Evolutionary conservation across 192 early-diverging fungal genomes (phyloP).

Genomic region (Umbelopsis isabellina): DNA sequence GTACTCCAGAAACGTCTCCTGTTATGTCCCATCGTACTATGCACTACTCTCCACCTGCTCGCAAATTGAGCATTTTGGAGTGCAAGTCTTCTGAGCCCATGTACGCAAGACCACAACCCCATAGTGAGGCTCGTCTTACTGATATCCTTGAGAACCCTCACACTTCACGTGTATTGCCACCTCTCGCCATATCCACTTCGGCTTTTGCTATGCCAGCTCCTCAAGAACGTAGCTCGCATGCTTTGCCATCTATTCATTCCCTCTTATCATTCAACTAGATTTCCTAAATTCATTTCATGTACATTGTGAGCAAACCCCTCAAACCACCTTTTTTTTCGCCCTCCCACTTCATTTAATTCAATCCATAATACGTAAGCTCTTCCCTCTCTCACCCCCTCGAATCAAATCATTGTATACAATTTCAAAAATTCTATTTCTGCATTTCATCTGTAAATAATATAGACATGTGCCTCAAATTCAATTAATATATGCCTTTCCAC

Average conservation of each 20-base stretch:
- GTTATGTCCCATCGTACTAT: conserved; percentile 34
- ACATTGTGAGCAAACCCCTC: neutral
- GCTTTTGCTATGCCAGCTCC: conserved; percentile 17
- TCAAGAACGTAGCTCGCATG: neutral
- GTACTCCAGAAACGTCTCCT: conserved; percentile 56
- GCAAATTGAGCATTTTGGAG: conserved; percentile 34
- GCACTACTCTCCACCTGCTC: neutral
- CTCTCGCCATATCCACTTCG: conserved; percentile 30
- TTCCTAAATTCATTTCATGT: neutral
- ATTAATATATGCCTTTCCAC: too few species aligned
- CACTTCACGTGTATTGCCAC: conserved; percentile 39
- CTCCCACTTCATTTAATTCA: neutral
- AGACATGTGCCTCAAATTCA: too few species aligned
- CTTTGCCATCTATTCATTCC: conserved; percentile 29
- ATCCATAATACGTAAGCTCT: too few species aligned
- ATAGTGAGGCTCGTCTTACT: conserved; percentile 18
- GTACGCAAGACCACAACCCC: conserved; percentile 3
- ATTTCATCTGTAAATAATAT: too few species aligned
- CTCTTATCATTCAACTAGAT: conserved; percentile 23
- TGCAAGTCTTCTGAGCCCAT: conserved; percentile 27
- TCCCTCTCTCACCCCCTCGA: too few species aligned
- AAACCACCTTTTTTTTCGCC: neutral
- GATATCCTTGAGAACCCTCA: conserved; percentile 40
- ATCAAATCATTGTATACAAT: too few species aligned
- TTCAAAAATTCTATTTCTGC: too few species aligned